Conservation (phyloP, 805 yeast species). For the Candida takata region DNA sequence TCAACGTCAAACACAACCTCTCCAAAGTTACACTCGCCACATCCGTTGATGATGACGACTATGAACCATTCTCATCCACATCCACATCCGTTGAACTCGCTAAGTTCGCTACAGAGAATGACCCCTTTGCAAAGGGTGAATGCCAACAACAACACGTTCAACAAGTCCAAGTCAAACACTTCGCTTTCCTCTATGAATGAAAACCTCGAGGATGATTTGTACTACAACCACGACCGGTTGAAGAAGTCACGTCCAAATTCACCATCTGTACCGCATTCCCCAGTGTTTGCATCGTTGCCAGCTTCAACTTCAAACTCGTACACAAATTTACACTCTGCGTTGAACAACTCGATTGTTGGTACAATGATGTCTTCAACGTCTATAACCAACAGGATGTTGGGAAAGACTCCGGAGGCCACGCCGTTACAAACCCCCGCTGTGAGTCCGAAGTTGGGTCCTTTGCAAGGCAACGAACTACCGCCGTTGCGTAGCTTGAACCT, state of each 20-base stretch:
- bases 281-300: constrained; percentile 9
- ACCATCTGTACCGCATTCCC: constrained; percentile 20
- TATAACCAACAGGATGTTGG: too few species aligned
- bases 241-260: constrained; percentile 35
- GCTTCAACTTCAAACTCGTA: constrained; percentile 18
- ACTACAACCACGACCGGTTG: constrained; percentile 23
- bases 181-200: constrained; percentile 23
- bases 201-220: constrained; percentile 37
- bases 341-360: constrained; percentile 14
- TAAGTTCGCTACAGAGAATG: constrained; percentile 54
- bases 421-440: constrained; percentile 11
- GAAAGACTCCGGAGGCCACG: not conserved
- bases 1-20: constrained; percentile 16
- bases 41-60: constrained; percentile 12
- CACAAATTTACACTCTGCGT: constrained; percentile 19
- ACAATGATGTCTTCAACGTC: not conserved
- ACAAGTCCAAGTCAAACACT: constrained; percentile 21
- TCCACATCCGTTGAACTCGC: constrained; percentile 29
- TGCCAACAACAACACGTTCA: constrained; percentile 6
- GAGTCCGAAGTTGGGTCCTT: constrained; percentile 19
- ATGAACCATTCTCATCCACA: too few species aligned
- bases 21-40: constrained; percentile 16
- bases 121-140: constrained; percentile 39
- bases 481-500: constrained; percentile 23
- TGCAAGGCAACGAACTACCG: constrained; percentile 16